A percentile compares a stretch with the other conserved stretches of the same genome.
These are phyloP conservation scores for Apostasia shenzhenica DNA, from an alignment of 106 monocot genomes.

Conservation along the genomic window DNA sequence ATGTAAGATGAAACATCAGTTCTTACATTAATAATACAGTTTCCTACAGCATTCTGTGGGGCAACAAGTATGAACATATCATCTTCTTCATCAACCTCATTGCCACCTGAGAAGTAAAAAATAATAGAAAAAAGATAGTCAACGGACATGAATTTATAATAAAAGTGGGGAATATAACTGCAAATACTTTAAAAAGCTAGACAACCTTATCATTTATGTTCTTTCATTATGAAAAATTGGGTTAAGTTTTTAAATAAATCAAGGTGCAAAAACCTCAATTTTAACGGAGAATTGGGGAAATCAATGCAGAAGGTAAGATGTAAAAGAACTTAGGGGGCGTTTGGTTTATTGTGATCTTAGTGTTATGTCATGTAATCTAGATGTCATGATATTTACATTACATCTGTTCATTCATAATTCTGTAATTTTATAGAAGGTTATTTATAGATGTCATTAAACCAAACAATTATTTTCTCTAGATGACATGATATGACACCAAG, in stretches of 20 bases:
- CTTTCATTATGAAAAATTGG: background rate
- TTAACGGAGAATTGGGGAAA: too few relatives aligned
- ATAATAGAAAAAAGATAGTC: background rate
- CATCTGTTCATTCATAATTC: too few relatives aligned
- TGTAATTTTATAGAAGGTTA: too few relatives aligned
- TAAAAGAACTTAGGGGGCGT: too few relatives aligned
- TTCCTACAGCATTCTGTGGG: conserved; percentile 96
- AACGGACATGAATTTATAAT: background rate
- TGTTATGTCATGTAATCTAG: too few relatives aligned
- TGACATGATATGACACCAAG: too few relatives aligned
- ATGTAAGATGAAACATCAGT: background rate
- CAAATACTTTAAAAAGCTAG: background rate
- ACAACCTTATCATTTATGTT: background rate
- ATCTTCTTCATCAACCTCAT: conserved; percentile 84
- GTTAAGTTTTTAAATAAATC: background rate
- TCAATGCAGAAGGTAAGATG: too few relatives aligned
- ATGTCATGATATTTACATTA: too few relatives aligned
- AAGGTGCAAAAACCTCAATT: background rate
- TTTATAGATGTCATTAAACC: too few relatives aligned
- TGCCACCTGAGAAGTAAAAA: conserved; percentile 35
- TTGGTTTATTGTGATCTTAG: too few relatives aligned
- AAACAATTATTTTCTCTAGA: too few relatives aligned
- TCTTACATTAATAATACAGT: conserved; percentile 93
- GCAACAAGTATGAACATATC: conserved; percentile 89
- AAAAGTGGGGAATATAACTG: too few relatives aligned